Evolutionary conservation across 345 rosid genomes (phyloP), one percentile per base, ranked within the genome.

Genomic region (Lepidium sativum): DNA sequence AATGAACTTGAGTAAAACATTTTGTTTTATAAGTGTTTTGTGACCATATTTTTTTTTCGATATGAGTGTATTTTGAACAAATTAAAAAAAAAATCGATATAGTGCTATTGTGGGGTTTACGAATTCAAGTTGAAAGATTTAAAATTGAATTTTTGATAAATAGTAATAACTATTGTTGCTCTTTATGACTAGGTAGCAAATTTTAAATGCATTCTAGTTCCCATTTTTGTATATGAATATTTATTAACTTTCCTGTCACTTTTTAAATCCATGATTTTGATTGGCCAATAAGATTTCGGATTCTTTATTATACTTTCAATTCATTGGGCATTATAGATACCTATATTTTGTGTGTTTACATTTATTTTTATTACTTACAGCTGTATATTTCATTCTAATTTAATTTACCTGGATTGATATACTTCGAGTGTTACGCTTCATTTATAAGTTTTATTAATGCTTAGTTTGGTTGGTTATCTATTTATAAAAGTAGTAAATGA

Each of bases 141-240:
- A n/a, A n/a, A n/a, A n/a, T n/a, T n/a, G n/a, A n/a, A n/a, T n/a
- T n/a, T 25, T 25, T 25, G 29, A 25, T 25, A 25, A 25, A 25
- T 25, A 25, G 31, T 27, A 27, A 27, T 27, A 53, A 54, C 14
- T 34, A 61, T 14, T 45, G 53, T 6, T 71, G 27, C 51, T 16
- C 39, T 54, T 63, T 63, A 63, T 39, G 53, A 40, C 63, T 71
- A 71, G 58, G 65, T 71, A 63, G 49, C 75, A 55, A 56, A 27
- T 10, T 63, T 39, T 63, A 47, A 55, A 55, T 31, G 16, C 47
- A 48, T 38, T 53, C 11, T 62, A n/a, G 9, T 43, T 62, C 33
- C 63, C 69, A 45, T 25, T 54, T 62, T 45, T 39, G 64, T 31
- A 61, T 48, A 34, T 61, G 32, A 21, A 50, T 38, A 60, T 39